Evolutionary conservation across 768 basidiomycete genomes (phyloP).

Genomic region (Agrocybe praecox): DNA sequence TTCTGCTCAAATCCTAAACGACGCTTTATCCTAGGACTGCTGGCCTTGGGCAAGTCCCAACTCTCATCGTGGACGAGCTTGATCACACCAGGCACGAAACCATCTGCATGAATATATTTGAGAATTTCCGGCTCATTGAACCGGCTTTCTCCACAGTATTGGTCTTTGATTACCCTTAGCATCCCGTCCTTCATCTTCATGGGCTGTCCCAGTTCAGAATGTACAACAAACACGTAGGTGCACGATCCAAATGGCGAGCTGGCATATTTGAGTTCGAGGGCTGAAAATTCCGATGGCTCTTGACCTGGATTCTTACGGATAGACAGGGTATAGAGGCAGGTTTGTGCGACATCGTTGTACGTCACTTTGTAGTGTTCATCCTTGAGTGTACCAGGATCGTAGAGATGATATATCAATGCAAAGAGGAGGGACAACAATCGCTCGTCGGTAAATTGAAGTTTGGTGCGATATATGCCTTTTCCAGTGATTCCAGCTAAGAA

Average conservation of each 20-base stretch:
- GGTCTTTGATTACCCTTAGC: background rate
- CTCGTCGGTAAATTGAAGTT: background rate
- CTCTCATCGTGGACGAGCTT: background rate
- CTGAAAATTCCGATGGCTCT: background rate
- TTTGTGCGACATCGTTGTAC: no score
- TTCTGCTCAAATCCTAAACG: background rate
- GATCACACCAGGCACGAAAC: background rate
- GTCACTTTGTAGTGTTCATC: no score
- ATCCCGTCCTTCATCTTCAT: background rate
- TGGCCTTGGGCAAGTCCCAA: background rate
- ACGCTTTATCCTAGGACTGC: background rate
- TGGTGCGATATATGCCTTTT: background rate
- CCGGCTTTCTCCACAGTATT: background rate
- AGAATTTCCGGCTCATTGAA: background rate
- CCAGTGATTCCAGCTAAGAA: background rate
- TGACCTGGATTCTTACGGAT: background rate
- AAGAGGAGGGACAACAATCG: background rate
- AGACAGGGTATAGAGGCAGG: no score
- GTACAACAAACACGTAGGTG: background rate
- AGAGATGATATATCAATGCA: no score
- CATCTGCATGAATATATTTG: background rate
- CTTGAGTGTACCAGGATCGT: no score
- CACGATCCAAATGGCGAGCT: background rate
- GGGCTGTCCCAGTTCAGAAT: background rate
- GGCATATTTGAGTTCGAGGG: background rate